phyloP scores from a whole-genome alignment of 1,284 basidiomycete genomes.

The Gomphus bonarii region DNA sequence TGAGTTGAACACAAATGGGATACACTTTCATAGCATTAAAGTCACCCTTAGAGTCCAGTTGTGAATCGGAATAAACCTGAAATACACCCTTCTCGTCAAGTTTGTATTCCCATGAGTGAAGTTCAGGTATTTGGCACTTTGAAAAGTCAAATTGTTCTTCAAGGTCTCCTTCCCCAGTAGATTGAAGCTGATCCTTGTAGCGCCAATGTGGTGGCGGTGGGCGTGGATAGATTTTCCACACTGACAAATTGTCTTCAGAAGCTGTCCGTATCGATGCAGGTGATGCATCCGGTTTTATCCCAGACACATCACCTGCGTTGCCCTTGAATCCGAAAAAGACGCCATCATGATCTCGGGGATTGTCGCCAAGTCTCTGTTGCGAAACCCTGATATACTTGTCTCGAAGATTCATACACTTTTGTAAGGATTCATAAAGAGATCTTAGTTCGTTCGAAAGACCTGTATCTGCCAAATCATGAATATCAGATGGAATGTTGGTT shows the following conservation, averaged over 20 bases:
- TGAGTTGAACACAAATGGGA: not conserved
- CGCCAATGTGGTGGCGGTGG: slow-evolving; percentile 94
- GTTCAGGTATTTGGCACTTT: slow-evolving; percentile 61
- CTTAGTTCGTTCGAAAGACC: not conserved
- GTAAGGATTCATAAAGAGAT: slow-evolving; percentile 36
- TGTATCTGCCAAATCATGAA: not conserved
- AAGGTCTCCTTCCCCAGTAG: slow-evolving; percentile 25
- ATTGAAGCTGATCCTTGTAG: slow-evolving; percentile 42
- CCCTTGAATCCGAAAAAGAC: slow-evolving; percentile 52
- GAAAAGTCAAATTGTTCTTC: slow-evolving; percentile 57
- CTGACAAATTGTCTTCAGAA: slow-evolving; percentile 24
- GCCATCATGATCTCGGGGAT: slow-evolving; percentile 83
- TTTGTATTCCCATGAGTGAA: slow-evolving; percentile 50
- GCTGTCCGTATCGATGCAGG: slow-evolving; percentile 20
- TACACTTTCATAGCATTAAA: not conserved
- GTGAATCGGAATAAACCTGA: slow-evolving; percentile 52
- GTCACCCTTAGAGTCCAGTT: not conserved
- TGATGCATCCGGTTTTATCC: slow-evolving; percentile 53
- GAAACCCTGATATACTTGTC: slow-evolving; percentile 89
- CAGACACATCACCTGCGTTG: slow-evolving; percentile 51
- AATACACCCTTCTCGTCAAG: slow-evolving; percentile 83
- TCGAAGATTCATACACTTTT: slow-evolving; percentile 75
- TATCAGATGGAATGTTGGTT: slow-evolving; percentile 33
- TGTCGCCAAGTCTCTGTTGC: slow-evolving; percentile 81
- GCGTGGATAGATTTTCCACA: slow-evolving; percentile 83